phyloP scores from a whole-genome alignment of 2,329 filamentous ascomycete species.

The Xylariaceae sp. region DNA sequence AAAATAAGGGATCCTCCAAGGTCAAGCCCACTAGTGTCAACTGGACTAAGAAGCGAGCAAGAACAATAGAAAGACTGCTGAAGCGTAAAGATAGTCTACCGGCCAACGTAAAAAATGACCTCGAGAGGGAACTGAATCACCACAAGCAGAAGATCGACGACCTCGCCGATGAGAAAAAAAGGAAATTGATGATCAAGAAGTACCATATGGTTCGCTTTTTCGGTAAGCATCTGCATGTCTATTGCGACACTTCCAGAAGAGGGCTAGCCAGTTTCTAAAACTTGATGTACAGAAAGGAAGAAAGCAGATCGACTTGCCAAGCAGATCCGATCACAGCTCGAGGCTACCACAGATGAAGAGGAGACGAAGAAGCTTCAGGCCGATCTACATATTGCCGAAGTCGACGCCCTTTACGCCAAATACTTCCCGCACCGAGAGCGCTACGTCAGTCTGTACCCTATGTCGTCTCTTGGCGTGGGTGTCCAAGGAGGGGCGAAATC shows the following conservation, averaged over 20 bases:
- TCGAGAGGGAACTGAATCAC: slow-evolving; percentile 73
- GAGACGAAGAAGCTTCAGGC: slow-evolving; percentile 58
- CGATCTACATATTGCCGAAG: slow-evolving; percentile 70
- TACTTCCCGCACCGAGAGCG: slow-evolving; percentile 73
- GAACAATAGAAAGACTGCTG: slow-evolving; percentile 72
- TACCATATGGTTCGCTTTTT: slow-evolving; percentile 89
- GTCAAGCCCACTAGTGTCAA: slow-evolving; percentile 57
- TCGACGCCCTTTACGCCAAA: slow-evolving; percentile 77
- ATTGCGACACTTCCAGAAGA: background rate
- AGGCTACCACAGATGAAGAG: slow-evolving; percentile 55
- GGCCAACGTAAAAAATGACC: slow-evolving; percentile 69
- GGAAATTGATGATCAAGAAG: slow-evolving; percentile 73
- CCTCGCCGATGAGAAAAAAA: slow-evolving; percentile 64
- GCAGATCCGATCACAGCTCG: slow-evolving; percentile 65
- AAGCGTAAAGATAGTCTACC: slow-evolving; percentile 67
- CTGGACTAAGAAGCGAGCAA: slow-evolving; percentile 73
- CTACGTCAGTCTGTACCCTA: slow-evolving; percentile 70
- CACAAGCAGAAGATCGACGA: slow-evolving; percentile 68
- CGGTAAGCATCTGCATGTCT: slow-evolving; percentile 55
- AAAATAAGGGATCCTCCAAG: slow-evolving; percentile 48
- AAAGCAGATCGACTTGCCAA: slow-evolving; percentile 73
- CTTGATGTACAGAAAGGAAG: slow-evolving; percentile 63
- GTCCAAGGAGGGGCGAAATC: slow-evolving; percentile 48
- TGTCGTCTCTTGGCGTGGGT: slow-evolving; percentile 32
- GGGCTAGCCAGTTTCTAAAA: slow-evolving; percentile 15